These are phyloP conservation scores for Pseudogymnoascus sp. DNA, from an alignment of 2,329 filamentous ascomycete species.

Conservation along the genomic window DNA sequence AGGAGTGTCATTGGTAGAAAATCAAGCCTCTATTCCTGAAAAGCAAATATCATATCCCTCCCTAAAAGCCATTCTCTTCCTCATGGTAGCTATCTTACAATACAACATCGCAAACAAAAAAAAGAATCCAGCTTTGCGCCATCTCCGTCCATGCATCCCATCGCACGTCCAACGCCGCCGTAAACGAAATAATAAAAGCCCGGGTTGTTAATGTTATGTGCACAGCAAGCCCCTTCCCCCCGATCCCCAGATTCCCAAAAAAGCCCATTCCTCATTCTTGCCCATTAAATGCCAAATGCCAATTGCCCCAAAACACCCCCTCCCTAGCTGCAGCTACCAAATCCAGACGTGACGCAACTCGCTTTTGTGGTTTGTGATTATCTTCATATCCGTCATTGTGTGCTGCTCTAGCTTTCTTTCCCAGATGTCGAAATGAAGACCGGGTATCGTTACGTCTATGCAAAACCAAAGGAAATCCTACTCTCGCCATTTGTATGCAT, in stretches of 20 bases:
- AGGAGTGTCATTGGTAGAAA: background rate
- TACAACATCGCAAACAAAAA: slow-evolving; percentile 3
- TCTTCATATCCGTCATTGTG: slow-evolving; percentile 8
- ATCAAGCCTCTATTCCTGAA: slow-evolving; percentile 9
- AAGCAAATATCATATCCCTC: slow-evolving; percentile 2
- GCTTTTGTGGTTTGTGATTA: slow-evolving; percentile 8
- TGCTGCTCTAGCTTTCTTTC: slow-evolving; percentile 11
- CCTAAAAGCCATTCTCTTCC: slow-evolving; percentile 5
- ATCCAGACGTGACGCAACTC: background rate
- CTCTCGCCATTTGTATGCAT: slow-evolving; percentile 17
- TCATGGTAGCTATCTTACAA: slow-evolving; percentile 7
- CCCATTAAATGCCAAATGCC: slow-evolving; percentile 3
- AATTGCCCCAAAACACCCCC: slow-evolving; percentile 2
- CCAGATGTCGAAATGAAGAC: slow-evolving; percentile 22
- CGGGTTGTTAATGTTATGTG: slow-evolving; percentile 4
- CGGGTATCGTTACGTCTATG: slow-evolving; percentile 30
- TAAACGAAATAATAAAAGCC: background rate
- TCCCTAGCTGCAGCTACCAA: slow-evolving; percentile 8
- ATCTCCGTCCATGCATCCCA: slow-evolving; percentile 8
- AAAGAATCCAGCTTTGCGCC: slow-evolving; percentile 2
- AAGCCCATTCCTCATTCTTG: background rate
- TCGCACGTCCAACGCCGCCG: slow-evolving; percentile 7
- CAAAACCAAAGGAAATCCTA: slow-evolving; percentile 27
- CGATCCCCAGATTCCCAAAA: background rate
- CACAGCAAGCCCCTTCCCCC: background rate